These are phyloP conservation scores for Adansonia rubrostipa DNA, from an alignment of 441 rosid species.

Conservation along the genomic window DNA sequence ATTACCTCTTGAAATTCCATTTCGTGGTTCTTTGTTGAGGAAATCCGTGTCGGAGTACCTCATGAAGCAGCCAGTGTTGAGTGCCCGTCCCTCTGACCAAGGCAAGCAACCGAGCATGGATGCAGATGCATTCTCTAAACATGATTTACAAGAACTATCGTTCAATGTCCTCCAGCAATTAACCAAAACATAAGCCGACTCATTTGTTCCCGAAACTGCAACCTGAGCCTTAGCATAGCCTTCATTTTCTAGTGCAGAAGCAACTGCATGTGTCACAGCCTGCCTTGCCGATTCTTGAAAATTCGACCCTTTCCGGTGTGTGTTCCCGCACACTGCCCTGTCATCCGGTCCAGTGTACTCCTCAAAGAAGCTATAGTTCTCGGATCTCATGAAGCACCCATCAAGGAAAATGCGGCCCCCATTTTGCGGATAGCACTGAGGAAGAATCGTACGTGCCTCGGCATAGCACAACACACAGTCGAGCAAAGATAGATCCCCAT, in stretches of 20 bases:
- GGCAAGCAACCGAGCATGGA: conserved; percentile 72
- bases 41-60: conserved; percentile 80
- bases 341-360: conserved; percentile 74
- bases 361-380: conserved; percentile 78
- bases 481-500: conserved; percentile 76
- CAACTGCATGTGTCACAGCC: conserved; percentile 53
- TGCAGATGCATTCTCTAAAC: conserved; percentile 73
- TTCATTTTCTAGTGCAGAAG: conserved; percentile 45
- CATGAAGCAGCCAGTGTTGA: conserved; percentile 85
- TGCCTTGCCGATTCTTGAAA: conserved; percentile 51
- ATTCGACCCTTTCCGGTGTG: conserved; percentile 42
- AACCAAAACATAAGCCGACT: conserved; percentile 68
- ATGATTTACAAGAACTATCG: conserved; percentile 60
- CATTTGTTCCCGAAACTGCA: conserved; percentile 45
- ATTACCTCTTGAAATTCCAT: conserved; percentile 65
- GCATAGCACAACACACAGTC: conserved; percentile 94
- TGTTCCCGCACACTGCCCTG: conserved; percentile 65
- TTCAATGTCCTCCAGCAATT: conserved; percentile 85
- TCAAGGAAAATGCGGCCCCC: conserved; percentile 84
- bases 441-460: conserved; percentile 83
- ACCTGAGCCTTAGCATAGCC: conserved; percentile 57
- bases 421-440: conserved; percentile 81
- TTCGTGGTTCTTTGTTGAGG: conserved; percentile 58
- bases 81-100: conserved; percentile 81
- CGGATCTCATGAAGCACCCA: conserved; percentile 93